These are phyloP conservation scores for Nannochloropsis salina DNA, from an alignment of 108 stramenopile genomes.

Conservation along the genomic window DNA sequence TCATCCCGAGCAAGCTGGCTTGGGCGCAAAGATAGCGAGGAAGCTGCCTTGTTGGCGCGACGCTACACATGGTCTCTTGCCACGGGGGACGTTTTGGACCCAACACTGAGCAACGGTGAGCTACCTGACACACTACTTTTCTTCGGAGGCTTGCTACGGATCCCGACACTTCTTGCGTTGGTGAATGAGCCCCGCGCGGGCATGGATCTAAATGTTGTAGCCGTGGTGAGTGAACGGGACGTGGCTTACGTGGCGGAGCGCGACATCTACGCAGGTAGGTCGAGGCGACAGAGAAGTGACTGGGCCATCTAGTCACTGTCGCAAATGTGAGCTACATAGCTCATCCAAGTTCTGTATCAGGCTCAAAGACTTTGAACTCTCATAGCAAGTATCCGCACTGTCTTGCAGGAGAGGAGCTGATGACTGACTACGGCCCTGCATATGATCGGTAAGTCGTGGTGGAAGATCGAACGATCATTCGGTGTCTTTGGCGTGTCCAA, in stretches of 20 bases:
- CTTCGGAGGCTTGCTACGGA: slow-evolving; percentile 3
- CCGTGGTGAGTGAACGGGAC: slow-evolving; percentile 15
- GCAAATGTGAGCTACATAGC: no score
- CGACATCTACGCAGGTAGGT: not conserved
- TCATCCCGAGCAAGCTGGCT: not conserved
- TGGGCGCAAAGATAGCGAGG: not conserved
- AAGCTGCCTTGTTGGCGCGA: not conserved
- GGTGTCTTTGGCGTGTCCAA: no score
- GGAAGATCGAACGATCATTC: no score
- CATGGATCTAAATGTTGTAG: not conserved
- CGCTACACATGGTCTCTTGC: not conserved
- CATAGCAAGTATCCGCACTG: no score
- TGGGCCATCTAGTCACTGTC: no score
- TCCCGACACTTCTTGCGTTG: not conserved
- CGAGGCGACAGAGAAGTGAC: not conserved
- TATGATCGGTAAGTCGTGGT: not conserved
- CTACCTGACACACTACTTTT: not conserved
- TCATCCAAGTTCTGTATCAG: no score
- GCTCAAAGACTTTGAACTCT: no score
- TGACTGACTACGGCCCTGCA: slow-evolving; percentile 8
- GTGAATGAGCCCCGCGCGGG: slow-evolving; percentile 16
- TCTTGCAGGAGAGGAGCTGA: not conserved
- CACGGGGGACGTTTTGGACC: not conserved
- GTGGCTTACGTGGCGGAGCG: not conserved
- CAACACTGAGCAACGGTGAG: not conserved